Evolutionary conservation across 306 rosid species (phyloP), one percentile per base, ranked within the genome.

Genomic region (Prunus mira): DNA sequence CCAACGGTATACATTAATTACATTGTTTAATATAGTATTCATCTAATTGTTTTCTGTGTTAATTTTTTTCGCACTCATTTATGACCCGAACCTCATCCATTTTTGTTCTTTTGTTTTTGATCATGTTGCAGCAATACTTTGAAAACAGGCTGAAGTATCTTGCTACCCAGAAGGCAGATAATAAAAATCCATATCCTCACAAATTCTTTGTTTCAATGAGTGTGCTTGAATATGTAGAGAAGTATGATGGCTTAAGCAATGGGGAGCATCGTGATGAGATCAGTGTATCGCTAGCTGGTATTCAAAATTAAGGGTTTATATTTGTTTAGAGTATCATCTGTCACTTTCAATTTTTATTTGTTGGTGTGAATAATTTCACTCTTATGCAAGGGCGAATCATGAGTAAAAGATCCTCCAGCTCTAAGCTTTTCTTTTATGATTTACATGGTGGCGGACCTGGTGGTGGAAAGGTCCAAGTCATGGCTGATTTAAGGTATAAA

Each of bases 261-360:
- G 97, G 97, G 76, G 96, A 92, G 80, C 97, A 92, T 79, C 87
- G 79, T 5, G 97, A 87, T 72, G 97, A 90, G 75, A 81, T 78
- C 22, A 71, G 82, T 17, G 91, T 82, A 65, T 85, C 93, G 60
- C 83, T 95, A 76, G 80, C 97, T 46, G 98, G 98, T 92, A 88
- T 22, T 30, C 9, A 63, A 34, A 52, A 17, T 57, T 54, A 20
- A 27, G 18, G 34, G 38, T 38, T 38, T 32, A 1, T 65, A 28
- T 25, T 30, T 25, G 30, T 71, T 9, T 45, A 2, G 27, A 11
- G 14, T 43, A 47, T 24, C 54, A 27, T 64, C 20, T 46, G 24
- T 51, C 54, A 1, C 15, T 50, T 45, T 60, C 22, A 10, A 25
- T 32, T 20, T 55, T 12, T 34, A 38, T 62, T 34, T 65, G 13